Base-by-base conservation (phyloP, 495 filamentous ascomycete species). In the Apodospora peruviana region DNA sequence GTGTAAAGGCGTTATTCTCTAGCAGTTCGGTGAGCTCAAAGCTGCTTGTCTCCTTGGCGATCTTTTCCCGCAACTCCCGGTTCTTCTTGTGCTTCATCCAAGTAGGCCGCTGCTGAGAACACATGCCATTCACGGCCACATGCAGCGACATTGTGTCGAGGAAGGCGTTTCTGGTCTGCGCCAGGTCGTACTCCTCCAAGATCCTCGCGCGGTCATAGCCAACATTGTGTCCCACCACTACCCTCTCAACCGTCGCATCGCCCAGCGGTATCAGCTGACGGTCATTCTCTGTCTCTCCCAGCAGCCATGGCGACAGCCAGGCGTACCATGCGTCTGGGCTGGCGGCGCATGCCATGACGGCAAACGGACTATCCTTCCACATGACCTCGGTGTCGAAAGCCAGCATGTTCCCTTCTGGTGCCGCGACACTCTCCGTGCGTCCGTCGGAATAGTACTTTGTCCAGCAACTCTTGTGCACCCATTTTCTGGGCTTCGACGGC, bases 111-210 rank as follows among this genome's bases (percentile, higher is more conserved):
- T 99, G 93, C 46, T 86, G 86, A 9, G 93, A 96, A 62, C 93
- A 99, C 93, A 99, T 99, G 24, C 93, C 93, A 59, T 99, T 99
- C 8, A 96, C 91, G 11, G 93, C 93, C 7, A 96, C 91, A 62
- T 99, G 93, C 43, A 99, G 74, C 8, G 90, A 96, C 93, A 99
- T 99, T 2, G 93, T 99, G 70, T 99, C 93, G 21, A 99, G 64
- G 58, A 95, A 99, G 36, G 80, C 88, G 55, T 88, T 97, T 43
- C 80, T 81, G 20, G 88, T 82, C 61, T 95, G 90, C 43, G 77
- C 67, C 34, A 96, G 62, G 56, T 84, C 76, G 61, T 99, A 99
- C 64, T 99, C 93, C 64, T 99, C 93, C 10, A 79, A 61, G 42
- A 96, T 80, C 21, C 94, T 80, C 19, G 91, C 90, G 10, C 93